These are phyloP conservation scores for Eragrostis curvula DNA, from an alignment of 176 grass and related monocot species.

Conservation along the genomic window DNA sequence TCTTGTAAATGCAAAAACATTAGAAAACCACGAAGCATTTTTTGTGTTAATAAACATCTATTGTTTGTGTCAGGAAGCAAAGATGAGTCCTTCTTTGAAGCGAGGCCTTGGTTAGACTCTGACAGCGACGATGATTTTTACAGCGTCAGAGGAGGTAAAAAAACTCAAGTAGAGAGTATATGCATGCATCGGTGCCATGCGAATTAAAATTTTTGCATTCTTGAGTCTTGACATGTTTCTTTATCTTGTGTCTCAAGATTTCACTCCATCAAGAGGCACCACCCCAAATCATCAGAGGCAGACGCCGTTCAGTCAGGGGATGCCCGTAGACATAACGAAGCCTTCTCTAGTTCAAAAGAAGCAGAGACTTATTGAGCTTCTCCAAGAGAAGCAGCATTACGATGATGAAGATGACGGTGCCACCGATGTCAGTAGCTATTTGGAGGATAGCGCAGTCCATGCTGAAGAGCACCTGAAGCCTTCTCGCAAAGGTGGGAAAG, in stretches of 20 bases:
- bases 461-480: conserved; percentile 26
- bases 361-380: conserved; percentile 61
- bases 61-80: conserved; percentile 55
- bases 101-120: conserved; percentile 67
- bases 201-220: neutral
- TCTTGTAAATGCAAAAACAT: neutral
- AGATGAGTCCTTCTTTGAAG: conserved; percentile 88
- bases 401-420: conserved; percentile 34
- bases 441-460: conserved; percentile 16
- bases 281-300: conserved; percentile 51
- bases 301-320: neutral
- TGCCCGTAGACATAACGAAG: conserved; percentile 17
- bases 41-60: neutral
- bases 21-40: neutral
- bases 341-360: conserved; percentile 43
- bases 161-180: neutral
- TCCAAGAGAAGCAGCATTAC: conserved; percentile 61
- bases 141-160: conserved; percentile 84
- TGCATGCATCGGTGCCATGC: neutral
- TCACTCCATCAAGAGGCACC: conserved; percentile 56
- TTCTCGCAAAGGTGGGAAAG: neutral
- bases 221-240: neutral
- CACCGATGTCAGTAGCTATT: conserved; percentile 25
- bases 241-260: conserved; percentile 45
- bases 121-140: conserved; percentile 86